Conservation (phyloP, 768 basidiomycete genomes). For the Antrodiella citrinella region DNA sequence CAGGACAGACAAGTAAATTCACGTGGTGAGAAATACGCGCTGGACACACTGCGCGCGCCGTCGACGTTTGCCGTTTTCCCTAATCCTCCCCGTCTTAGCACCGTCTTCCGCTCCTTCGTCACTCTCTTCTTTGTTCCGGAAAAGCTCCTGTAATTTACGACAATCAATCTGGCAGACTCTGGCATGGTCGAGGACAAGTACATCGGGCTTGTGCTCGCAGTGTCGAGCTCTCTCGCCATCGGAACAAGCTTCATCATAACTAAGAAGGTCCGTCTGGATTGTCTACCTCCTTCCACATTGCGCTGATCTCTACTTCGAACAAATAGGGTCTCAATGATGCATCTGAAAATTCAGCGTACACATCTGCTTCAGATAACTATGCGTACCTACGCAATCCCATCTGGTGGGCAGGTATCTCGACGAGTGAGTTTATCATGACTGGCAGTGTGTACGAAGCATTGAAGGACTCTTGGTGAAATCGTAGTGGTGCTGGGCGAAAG, state of each 20-base stretch:
- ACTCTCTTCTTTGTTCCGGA: constrained; percentile 1
- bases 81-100: no score
- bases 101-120: background rate
- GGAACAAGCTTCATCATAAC: constrained; percentile 98
- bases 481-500: constrained; percentile 91
- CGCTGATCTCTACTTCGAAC: constrained; percentile 2
- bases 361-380: constrained; percentile 69
- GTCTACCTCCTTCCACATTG: constrained; percentile 2
- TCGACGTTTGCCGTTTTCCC: no score
- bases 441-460: background rate
- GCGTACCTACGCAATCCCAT: constrained; percentile 85
- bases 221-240: constrained; percentile 79
- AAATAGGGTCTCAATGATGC: constrained; percentile 84
- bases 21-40: no score
- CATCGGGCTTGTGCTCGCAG: constrained; percentile 84
- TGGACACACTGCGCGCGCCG: no score
- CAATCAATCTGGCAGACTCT: background rate
- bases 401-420: constrained; percentile 96
- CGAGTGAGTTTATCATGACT: constrained; percentile 52
- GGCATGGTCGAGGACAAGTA: constrained; percentile 88
- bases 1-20: no score
- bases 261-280: constrained; percentile 67
- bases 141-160: constrained; percentile 4
- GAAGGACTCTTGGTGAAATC: background rate
- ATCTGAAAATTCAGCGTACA: constrained; percentile 45